Conservation (phyloP, 257 asterid species). For the Capsicum rhomboideum region DNA sequence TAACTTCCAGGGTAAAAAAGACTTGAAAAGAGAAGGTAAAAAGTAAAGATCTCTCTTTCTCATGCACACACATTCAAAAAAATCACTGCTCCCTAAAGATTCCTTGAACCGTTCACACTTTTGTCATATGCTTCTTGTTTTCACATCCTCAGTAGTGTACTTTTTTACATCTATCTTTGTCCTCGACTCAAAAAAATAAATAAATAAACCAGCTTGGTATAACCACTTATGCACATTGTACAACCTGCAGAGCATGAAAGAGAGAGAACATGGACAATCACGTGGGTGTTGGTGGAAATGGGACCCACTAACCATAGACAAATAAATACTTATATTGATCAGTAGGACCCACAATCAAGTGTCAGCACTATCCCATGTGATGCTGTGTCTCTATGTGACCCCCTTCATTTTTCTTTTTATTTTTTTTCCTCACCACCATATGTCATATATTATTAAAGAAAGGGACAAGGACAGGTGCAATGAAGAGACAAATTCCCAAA, state of each 20-base stretch:
- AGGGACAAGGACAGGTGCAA: neutral
- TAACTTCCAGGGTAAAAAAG: neutral
- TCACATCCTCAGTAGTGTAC: neutral
- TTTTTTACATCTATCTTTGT: neutral
- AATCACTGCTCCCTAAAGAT: neutral
- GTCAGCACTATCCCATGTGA: conserved; percentile 8
- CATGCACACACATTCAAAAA: neutral
- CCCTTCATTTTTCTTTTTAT: neutral
- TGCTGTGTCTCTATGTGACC: neutral
- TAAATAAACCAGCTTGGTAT: neutral
- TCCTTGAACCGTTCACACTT: neutral
- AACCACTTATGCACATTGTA: neutral
- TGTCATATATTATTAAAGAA: neutral
- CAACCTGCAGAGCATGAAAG: neutral
- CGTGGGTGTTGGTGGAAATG: neutral
- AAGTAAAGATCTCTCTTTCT: neutral
- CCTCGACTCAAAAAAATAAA: neutral
- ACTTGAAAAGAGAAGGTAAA: too few relatives aligned
- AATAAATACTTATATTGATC: neutral
- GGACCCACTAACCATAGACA: neutral
- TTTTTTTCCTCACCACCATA: too few relatives aligned
- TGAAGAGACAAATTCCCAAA: conserved; percentile 5
- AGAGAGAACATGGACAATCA: conserved; percentile 6
- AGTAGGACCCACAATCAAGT: conserved; percentile 4
- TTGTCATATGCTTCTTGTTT: neutral